phyloP scores from a whole-genome alignment of 2,329 filamentous ascomycete genomes.

The Fusarium paranaense region DNA sequence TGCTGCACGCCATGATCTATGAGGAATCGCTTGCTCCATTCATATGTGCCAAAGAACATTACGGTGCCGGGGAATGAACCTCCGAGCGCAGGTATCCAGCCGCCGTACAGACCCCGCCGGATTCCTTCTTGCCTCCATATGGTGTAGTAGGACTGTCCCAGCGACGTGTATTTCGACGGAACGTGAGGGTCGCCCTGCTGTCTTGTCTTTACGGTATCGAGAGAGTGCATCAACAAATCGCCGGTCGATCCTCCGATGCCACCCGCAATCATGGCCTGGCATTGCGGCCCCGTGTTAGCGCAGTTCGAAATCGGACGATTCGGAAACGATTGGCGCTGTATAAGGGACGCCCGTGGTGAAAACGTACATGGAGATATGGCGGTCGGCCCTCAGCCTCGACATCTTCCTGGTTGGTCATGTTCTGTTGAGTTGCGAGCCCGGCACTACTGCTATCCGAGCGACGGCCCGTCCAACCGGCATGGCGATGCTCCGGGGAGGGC shows the following conservation, averaged over 20 bases:
- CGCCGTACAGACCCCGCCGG: conserved; percentile 86
- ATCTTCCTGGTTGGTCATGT: conserved; percentile 53
- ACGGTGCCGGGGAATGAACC: conserved; percentile 95
- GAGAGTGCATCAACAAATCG: conserved; percentile 98
- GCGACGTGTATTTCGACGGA: conserved; percentile 90
- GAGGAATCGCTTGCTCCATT: conserved; percentile 91
- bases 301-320: conserved; percentile 2
- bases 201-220: conserved; percentile 98
- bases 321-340: background rate
- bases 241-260: conserved; percentile 92
- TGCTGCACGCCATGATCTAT: conserved; percentile 86
- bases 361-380: conserved; percentile 58
- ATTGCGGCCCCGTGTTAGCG: conserved; percentile 34
- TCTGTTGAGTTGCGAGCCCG: conserved; percentile 42
- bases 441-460: conserved; percentile 43
- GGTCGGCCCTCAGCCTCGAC: conserved; percentile 57
- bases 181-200: conserved; percentile 96
- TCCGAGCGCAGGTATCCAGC: conserved; percentile 89
- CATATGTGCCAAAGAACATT: conserved; percentile 96
- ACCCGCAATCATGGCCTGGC: conserved; percentile 92
- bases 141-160: conserved; percentile 90
- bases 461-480: conserved; percentile 48
- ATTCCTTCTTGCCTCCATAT: conserved; percentile 95
- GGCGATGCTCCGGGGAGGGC: conserved; percentile 43
- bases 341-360: background rate